Conservation (phyloP, 306 rosid species). For the Begonia peltatifolia region DNA sequence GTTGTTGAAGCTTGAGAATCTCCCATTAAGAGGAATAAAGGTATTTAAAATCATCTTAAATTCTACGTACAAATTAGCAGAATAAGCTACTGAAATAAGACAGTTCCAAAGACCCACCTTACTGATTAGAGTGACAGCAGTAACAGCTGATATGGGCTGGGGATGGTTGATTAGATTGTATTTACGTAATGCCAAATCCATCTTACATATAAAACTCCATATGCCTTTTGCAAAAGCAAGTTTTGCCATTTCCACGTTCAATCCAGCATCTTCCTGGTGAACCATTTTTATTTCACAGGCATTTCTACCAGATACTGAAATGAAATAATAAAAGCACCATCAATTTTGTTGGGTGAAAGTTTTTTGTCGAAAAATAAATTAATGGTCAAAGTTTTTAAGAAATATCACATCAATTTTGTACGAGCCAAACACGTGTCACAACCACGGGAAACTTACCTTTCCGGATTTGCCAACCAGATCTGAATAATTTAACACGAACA, state of each 20-base stretch:
- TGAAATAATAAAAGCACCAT: not conserved
- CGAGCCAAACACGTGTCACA: no score
- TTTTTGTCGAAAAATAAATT: no score
- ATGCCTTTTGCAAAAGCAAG: slow-evolving; percentile 73
- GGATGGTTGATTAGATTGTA: slow-evolving; percentile 21
- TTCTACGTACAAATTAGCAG: not conserved
- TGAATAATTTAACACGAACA: slow-evolving; percentile 63
- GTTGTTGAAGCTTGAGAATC: not conserved
- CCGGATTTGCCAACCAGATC: slow-evolving; percentile 95
- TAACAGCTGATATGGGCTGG: slow-evolving; percentile 33
- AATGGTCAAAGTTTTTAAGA: no score
- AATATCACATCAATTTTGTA: no score
- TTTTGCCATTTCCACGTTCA: slow-evolving; percentile 76
- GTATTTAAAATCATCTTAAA: no score
- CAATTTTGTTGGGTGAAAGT: not conserved
- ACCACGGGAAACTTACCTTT: slow-evolving; percentile 25
- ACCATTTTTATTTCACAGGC: slow-evolving; percentile 81
- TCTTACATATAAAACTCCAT: slow-evolving; percentile 86
- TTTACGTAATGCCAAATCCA: slow-evolving; percentile 63
- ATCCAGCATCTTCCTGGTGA: slow-evolving; percentile 95
- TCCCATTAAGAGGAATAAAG: not conserved
- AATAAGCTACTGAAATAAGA: not conserved
- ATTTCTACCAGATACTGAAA: slow-evolving; percentile 65
- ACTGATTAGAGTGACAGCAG: slow-evolving; percentile 48
- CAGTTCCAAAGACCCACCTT: slow-evolving; percentile 34